These are phyloP conservation scores for Pugionium cornutum DNA, from an alignment of 345 rosid genomes.

Conservation along the genomic window DNA sequence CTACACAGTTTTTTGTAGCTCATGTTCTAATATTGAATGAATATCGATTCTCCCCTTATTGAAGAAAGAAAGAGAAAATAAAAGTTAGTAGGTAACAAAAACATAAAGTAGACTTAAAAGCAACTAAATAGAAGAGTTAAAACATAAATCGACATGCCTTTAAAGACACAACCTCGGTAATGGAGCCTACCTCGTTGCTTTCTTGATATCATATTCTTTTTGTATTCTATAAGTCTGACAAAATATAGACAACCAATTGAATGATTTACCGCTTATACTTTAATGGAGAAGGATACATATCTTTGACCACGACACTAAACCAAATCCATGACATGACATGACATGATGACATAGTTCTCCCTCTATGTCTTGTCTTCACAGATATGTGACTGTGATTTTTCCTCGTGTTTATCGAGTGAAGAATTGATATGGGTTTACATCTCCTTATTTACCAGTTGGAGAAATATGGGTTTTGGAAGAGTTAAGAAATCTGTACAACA, in stretches of 20 bases:
- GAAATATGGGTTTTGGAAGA: too few relatives aligned
- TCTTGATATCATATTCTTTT: not conserved
- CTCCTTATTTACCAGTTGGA: too few relatives aligned
- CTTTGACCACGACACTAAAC: slow-evolving; percentile 30
- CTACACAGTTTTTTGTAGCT: not conserved
- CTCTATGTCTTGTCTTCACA: not conserved
- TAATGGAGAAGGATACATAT: slow-evolving; percentile 6
- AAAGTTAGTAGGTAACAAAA: too few relatives aligned
- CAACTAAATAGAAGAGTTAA: too few relatives aligned
- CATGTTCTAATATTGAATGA: not conserved
- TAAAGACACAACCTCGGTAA: slow-evolving; percentile 11
- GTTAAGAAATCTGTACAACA: too few relatives aligned
- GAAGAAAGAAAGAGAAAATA: not conserved
- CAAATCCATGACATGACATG: not conserved
- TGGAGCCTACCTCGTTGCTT: slow-evolving; percentile 20
- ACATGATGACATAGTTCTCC: not conserved
- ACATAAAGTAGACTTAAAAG: too few relatives aligned
- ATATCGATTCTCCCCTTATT: not conserved
- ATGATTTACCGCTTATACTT: slow-evolving; percentile 9
- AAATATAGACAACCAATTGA: slow-evolving; percentile 13
- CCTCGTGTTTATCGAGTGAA: slow-evolving; percentile 20
- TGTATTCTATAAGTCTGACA: slow-evolving; percentile 10
- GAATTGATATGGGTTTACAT: not conserved
- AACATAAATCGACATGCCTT: slow-evolving; percentile 27
- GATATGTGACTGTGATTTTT: slow-evolving; percentile 21